Base-by-base conservation (phyloP, 257 asterid genomes). In the Nicotiana otophora region DNA sequence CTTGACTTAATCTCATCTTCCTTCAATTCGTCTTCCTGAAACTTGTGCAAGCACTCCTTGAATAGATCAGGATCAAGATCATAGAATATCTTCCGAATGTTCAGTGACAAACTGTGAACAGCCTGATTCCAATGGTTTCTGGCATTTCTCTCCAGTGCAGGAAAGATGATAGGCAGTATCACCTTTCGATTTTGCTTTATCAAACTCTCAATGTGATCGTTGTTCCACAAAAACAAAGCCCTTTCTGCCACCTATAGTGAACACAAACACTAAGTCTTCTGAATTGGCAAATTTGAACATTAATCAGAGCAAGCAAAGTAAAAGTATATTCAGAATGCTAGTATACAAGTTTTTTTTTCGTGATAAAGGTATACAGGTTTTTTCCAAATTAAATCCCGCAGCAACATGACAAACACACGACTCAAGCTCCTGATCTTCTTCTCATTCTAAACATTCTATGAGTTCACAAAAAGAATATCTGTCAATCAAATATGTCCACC, bases 101-200 rank as follows among this genome's bases (percentile, higher is more conserved):
- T 94, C 53, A 94, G 85, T 26, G 95, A 91, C 84, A 94, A 84
- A 55, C 97, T 81, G 84, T 92, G 96, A 77, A 94, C 96, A 20
- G 96, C 93, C 81, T 87, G 98, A 85, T 94, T 94, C 98, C 98
- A 94, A 76, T 94, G 98, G 82, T 88, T 92, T 75, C 92, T 83
- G 36, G 92, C 93, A 23, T 93, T 93, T 87, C 88, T 91, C 89
- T 93, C 98, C 81, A 93, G 79, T 33, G 93, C 91, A 14, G 97
- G 97, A 90, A 93, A 93, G 86, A 94, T 91, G 42, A 93, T 84
- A 3, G 98, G 98, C 70, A 93, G 91, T 84, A 93, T 91, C 63
- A 92, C 90, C 83, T 88, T 90, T 75, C 93, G 91, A 78, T 92
- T 89, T 85, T 91, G 97, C 85, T 89, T 93, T 60, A 93, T 88